Base-by-base conservation (phyloP, 108 stramenopile species). In the Mayamaea pseudoterrestris region DNA sequence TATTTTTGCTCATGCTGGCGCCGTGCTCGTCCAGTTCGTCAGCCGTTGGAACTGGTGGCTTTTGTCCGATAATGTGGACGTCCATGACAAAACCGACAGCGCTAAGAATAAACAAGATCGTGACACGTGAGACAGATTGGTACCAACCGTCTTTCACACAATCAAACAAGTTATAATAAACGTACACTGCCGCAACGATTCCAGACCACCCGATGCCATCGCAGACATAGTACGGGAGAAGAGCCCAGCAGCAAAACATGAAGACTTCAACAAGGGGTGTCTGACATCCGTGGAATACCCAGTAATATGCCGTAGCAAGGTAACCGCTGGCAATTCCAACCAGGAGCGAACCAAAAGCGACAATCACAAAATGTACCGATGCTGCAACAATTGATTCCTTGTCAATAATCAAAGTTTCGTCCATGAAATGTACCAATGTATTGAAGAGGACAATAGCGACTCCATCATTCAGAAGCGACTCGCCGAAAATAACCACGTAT, bases 381-480 rank as follows among this genome's bases (percentile, higher is more conserved):
- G 89, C 93, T 42, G 67, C 76, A 11, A 54, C 28, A 16, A 80
- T 51, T 9, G 73, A 79, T 5, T 69, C 58, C 16, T 57, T 44
- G 57, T 88, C 80, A 39, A 82, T 72, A 30, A 74, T 51, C 40
- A 83, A 55, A 8, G 71, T 53, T n/a, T 75, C 76, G 60, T 84
- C 80, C 35, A 93, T 47, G 56, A 93, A 93, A 44, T 89, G 79
- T 2, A 83, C 71, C 16, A 92, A 55, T 12, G 92, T 94, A 36
- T 90, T 65, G 53, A 83, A 93, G 7, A 76, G 60, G 13, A 66
- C 74, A 55, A 76, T 68, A 3, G 93, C 83, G 28, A 97, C 87
- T 9, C 93, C 96, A 61, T 97, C 96, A 56, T 95, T 97, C 47
- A 97, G 58, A n/a, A 97, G 60, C 3, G 69, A 63, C 66, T 97